These are phyloP conservation scores for Crithidia acanthocephali DNA, from an alignment of 208 protist genomes.

Conservation along the genomic window DNA sequence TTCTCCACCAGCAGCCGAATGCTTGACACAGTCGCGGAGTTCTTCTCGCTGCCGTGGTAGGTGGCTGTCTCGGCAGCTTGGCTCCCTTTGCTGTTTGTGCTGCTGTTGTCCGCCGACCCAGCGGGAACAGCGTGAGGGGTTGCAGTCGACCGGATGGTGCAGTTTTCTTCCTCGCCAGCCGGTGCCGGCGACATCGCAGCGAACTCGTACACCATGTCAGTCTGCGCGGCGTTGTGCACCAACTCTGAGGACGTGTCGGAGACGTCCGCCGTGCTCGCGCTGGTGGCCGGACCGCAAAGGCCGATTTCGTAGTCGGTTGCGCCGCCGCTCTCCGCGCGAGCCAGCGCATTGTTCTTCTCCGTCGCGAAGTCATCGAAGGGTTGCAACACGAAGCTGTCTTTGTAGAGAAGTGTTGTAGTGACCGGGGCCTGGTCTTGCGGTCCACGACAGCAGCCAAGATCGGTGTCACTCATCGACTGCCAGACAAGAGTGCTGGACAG, in stretches of 20 bases:
- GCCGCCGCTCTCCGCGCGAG: background rate
- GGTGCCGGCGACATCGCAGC: background rate
- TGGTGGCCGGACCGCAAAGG: background rate
- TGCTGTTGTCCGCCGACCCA: background rate
- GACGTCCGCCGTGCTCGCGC: background rate
- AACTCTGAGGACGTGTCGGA: background rate
- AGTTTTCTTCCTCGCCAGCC: too few relatives aligned
- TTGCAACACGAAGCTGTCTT: background rate
- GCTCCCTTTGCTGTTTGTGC: background rate
- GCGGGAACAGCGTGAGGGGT: background rate
- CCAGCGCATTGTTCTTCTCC: background rate
- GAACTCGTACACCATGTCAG: background rate
- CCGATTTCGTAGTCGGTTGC: conserved; percentile 3
- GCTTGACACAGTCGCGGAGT: background rate
- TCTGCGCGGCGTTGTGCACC: background rate
- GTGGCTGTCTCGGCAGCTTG: background rate
- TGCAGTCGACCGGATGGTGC: too few relatives aligned
- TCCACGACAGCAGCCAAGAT: background rate
- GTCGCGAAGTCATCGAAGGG: background rate
- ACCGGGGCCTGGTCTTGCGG: background rate
- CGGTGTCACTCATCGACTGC: background rate
- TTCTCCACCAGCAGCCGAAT: background rate
- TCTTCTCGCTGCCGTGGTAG: conserved; percentile 3
- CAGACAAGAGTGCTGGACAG: conserved; percentile 9
- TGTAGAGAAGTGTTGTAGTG: background rate